A percentile compares a stretch with the other conserved stretches of the same genome.
Evolutionary conservation across 1,139 yeast genomes (phyloP).

Genomic region (Yamadazyma dushanensis): DNA sequence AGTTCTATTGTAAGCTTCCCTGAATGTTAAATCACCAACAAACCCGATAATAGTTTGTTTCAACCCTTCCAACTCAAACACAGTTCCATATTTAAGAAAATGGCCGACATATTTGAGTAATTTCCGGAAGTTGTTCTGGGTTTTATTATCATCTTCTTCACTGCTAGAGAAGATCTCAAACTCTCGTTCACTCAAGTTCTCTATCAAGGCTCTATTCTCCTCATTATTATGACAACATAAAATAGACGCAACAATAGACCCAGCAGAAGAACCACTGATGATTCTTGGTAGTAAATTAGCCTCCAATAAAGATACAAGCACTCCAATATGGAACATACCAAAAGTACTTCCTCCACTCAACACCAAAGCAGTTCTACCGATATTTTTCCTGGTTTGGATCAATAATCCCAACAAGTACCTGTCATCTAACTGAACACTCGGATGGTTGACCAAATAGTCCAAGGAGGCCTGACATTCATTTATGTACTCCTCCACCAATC

Average conservation of each 20-base stretch:
- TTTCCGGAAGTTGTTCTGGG: conserved; percentile 40
- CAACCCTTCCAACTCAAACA: conserved; percentile 78
- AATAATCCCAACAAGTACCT: conserved; percentile 72
- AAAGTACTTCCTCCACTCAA: conserved; percentile 95
- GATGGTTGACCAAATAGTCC: conserved; percentile 43
- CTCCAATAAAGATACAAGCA: conserved; percentile 74
- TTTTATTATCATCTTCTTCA: conserved; percentile 24
- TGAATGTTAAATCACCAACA: conserved; percentile 83
- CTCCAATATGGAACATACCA: conserved; percentile 92
- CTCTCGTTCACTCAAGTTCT: conserved; percentile 53
- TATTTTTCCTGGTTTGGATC: conserved; percentile 84
- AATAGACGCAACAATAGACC: conserved; percentile 90
- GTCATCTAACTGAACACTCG: conserved; percentile 59
- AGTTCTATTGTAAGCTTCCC: conserved; percentile 60
- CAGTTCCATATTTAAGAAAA: conserved; percentile 77
- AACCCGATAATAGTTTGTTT: conserved; percentile 72
- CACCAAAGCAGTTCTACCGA: conserved; percentile 90
- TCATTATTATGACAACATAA: conserved; percentile 78
- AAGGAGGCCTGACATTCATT: conserved; percentile 71
- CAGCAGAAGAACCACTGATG: conserved; percentile 95
- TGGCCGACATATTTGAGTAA: conserved; percentile 43
- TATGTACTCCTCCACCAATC: conserved; percentile 77
- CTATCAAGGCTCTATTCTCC: conserved; percentile 61
- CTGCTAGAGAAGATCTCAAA: conserved; percentile 61
- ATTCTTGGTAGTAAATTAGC: conserved; percentile 78